Conservation (phyloP, 192 early-diverging fungal genomes). For the Glomus cerebriforme region DNA sequence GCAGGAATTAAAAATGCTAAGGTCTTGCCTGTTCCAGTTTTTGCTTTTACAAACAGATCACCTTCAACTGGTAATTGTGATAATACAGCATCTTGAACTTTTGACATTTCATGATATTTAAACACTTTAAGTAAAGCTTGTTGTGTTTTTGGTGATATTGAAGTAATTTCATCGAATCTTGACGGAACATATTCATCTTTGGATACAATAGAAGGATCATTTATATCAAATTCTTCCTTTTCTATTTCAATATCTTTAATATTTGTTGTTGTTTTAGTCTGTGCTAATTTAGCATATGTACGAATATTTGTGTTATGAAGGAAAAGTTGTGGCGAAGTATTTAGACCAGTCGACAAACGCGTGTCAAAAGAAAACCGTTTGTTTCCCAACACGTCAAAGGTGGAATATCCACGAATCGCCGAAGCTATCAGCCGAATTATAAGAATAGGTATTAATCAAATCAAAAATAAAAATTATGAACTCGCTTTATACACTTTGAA, state of each 20-base stretch:
- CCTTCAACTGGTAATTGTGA: slow-evolving; percentile 63
- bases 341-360: not conserved
- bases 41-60: slow-evolving; percentile 93
- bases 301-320: not conserved
- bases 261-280: not conserved
- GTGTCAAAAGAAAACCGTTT: not conserved
- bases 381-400: not conserved
- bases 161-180: slow-evolving; percentile 52
- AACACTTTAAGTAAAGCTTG: slow-evolving; percentile 65
- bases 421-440: not conserved
- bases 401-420: not conserved
- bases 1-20: slow-evolving; percentile 93
- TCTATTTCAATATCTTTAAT: not conserved
- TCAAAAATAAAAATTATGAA: not conserved
- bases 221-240: not conserved
- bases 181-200: slow-evolving; percentile 50
- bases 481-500: not conserved
- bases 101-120: slow-evolving; percentile 75
- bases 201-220: not conserved
- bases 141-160: slow-evolving; percentile 52
- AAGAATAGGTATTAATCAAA: not conserved
- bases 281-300: not conserved
- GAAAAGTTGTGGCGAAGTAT: not conserved
- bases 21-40: slow-evolving; percentile 98
- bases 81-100: slow-evolving; percentile 85